Percentiles rank a stretch among this genome's conserved stretches.
Conservation (phyloP, 202 grass and related monocot species). For the Zoysia matrella region DNA sequence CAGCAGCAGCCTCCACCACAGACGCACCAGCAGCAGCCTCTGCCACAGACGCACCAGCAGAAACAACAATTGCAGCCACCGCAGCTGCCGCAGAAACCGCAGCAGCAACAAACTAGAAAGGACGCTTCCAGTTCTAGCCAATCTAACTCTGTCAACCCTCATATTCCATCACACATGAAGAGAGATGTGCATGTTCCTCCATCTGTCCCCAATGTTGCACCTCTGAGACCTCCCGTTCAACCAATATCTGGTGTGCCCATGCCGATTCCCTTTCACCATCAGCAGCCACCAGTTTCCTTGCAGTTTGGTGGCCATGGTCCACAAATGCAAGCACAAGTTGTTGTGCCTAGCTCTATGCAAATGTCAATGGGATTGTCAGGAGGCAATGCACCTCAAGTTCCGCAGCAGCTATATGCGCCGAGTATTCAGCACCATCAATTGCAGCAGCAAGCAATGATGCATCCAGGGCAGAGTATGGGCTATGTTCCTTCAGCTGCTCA, state of each 20-base stretch:
- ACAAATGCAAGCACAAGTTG: slow-evolving; percentile 62
- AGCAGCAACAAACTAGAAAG: slow-evolving; percentile 67
- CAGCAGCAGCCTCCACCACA: background rate
- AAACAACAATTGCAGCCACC: slow-evolving; percentile 7
- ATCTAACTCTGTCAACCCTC: slow-evolving; percentile 50
- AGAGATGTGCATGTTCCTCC: slow-evolving; percentile 56
- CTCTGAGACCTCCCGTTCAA: slow-evolving; percentile 57
- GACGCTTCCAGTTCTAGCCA: slow-evolving; percentile 61
- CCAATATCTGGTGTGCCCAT: slow-evolving; percentile 59
- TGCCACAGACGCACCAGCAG: background rate
- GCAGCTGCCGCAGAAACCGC: slow-evolving; percentile 22
- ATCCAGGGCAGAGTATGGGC: slow-evolving; percentile 69
- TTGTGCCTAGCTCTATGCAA: slow-evolving; percentile 72
- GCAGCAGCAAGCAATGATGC: slow-evolving; percentile 78
- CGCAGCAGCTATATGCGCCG: slow-evolving; percentile 67
- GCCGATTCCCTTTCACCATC: slow-evolving; percentile 65
- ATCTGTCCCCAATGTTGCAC: slow-evolving; percentile 41
- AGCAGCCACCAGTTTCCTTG: slow-evolving; percentile 54
- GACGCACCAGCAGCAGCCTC: background rate
- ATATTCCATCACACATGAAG: slow-evolving; percentile 64
- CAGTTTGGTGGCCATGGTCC: slow-evolving; percentile 76
- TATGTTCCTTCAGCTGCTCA: slow-evolving; percentile 62
- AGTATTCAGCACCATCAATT: slow-evolving; percentile 65
- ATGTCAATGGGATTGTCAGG: slow-evolving; percentile 82
- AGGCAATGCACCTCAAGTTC: slow-evolving; percentile 67